A percentile compares a stretch with the other conserved stretches of the same genome.
Conservation (phyloP, 148 eudicot species). For the Suaeda aralocaspica region DNA sequence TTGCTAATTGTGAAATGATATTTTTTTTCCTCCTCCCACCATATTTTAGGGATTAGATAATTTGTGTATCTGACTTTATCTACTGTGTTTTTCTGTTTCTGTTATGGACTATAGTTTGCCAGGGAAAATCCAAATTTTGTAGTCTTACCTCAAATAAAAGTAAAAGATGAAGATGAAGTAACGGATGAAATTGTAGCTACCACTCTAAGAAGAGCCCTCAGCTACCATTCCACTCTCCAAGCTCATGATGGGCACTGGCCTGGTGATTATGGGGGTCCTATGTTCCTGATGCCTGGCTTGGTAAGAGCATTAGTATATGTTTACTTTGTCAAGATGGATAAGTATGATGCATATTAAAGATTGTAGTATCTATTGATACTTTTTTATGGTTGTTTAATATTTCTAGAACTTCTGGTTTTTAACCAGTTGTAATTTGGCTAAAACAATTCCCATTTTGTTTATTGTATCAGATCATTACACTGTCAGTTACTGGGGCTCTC, state of each 20-base stretch:
- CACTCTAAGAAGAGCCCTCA: constrained; percentile 71
- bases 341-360: neutral
- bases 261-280: constrained; percentile 97
- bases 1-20: neutral
- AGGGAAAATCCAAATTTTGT: constrained; percentile 47
- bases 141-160: constrained; percentile 64
- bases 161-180: constrained; percentile 53
- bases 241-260: constrained; percentile 98
- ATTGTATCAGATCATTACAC: constrained; percentile 63
- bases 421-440: constrained; percentile 7
- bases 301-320: constrained; percentile 34
- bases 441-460: constrained; percentile 13
- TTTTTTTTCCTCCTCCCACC: neutral
- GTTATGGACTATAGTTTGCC: constrained; percentile 43
- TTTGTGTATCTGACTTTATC: constrained; percentile 5
- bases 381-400: neutral
- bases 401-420: neutral
- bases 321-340: neutral
- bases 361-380: neutral
- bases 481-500: constrained; percentile 77
- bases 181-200: constrained; percentile 63
- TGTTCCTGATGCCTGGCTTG: constrained; percentile 92
- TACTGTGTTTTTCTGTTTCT: neutral
- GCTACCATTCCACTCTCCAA: constrained; percentile 79
- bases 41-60: neutral